Evolutionary conservation across 768 basidiomycete species (phyloP).

Genomic region (Xanthoconium stramineum): DNA sequence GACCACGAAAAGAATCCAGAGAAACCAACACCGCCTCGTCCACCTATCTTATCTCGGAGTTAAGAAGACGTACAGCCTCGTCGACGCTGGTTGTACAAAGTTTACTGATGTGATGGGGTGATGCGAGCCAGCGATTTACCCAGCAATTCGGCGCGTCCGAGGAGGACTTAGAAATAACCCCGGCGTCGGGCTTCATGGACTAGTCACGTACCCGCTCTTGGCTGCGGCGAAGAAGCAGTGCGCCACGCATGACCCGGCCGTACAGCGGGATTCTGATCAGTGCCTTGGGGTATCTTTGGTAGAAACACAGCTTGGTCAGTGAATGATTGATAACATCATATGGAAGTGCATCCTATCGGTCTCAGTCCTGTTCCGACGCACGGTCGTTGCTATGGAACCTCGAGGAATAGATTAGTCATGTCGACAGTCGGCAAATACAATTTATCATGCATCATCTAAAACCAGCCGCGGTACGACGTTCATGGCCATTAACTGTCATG

Average conservation of each 20-base stretch:
- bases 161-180: not conserved
- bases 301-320: slow-evolving; percentile 6
- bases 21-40: not conserved
- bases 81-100: not conserved
- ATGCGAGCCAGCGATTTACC: not conserved
- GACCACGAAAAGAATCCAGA: no score
- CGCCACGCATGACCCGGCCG: slow-evolving; percentile 17
- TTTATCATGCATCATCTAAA: slow-evolving; percentile 67
- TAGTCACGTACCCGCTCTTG: not conserved
- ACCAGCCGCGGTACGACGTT: slow-evolving; percentile 89
- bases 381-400: slow-evolving; percentile 1
- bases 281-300: slow-evolving; percentile 1
- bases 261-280: not conserved
- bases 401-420: not conserved
- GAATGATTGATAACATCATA: slow-evolving; percentile 2
- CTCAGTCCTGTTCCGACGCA: slow-evolving; percentile 1
- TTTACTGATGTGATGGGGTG: not conserved
- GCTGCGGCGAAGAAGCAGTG: slow-evolving; percentile 5
- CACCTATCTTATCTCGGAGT: slow-evolving; percentile 5
- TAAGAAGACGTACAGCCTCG: not conserved
- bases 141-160: not conserved
- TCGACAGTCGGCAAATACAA: not conserved
- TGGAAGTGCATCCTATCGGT: not conserved
- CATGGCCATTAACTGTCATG: slow-evolving; percentile 86
- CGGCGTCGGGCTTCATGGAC: not conserved